Base-by-base conservation (phyloP, 2,329 filamentous ascomycete species). In the Verticillium zaregamsianum region DNA sequence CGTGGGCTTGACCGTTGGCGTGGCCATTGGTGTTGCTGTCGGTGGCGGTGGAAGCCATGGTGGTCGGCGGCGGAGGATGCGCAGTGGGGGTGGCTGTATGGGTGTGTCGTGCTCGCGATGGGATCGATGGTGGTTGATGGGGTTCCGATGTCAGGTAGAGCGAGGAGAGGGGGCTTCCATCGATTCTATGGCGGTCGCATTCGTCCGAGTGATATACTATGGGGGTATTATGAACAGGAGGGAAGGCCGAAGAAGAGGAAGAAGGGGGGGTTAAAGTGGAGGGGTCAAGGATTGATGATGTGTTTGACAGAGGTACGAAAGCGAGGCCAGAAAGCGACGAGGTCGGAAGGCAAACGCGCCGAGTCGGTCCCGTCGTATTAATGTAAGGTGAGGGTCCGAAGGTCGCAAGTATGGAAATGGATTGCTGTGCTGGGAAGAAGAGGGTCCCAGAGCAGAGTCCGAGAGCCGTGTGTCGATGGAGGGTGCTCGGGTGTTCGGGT, bases 1-100 rank as follows among this genome's bases (percentile, higher is more conserved):
- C 80, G 65, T 73, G 70, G 20, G 9, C 35, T 59, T 75, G 61
- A 55, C 70, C 68, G 54, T 74, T 69, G 37, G 23, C 23, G 20
- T 45, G 63, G 40, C 64, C 65, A 45, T 71, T 65, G 54, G 69
- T 67, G 54, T 69, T 71, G 58, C 31, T 49, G 32, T 58, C 56
- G 33, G 56, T 33, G 23, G 56, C 33, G 14, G 56, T 58, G 0
- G 56, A 58, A 39, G 56, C 56, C 56, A 58, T 58, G 25, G n/a
- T 49, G n/a, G 23, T 23, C n/a, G n/a, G n/a, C 12, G 20, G 3
- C 3, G 11, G 9, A n/a, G 45, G 28, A 28, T n/a, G 45, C n/a
- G 23, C 45, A 25, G 15, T 17, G 37, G 37, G 23, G n/a, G 54
- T 55, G 25, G 17, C 6, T 32, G 17, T 14, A 28, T 28, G 15